These are phyloP conservation scores for Chlorophyllum brunneum DNA, from an alignment of 768 basidiomycete species.

Conservation along the genomic window DNA sequence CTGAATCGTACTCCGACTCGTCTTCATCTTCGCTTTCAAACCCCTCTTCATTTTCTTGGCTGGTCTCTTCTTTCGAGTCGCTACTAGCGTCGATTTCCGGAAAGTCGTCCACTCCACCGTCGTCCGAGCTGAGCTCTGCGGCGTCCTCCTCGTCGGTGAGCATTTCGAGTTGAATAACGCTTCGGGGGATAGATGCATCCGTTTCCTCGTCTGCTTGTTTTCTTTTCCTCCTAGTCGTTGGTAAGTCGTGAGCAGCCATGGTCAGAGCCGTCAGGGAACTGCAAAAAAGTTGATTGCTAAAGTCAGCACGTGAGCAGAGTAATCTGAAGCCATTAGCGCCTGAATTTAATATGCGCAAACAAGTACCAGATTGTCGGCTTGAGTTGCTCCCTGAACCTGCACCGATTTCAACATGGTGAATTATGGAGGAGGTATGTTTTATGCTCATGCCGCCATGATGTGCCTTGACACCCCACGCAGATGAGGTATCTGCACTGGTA, in stretches of 20 bases:
- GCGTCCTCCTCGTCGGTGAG: constrained; percentile 66
- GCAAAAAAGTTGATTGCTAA: constrained; percentile 19
- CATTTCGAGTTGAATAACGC: constrained; percentile 60
- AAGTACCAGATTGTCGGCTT: constrained; percentile 2
- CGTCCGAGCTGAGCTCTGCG: constrained; percentile 45
- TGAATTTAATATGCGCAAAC: constrained; percentile 24
- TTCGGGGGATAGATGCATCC: constrained; percentile 26
- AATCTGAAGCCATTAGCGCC: constrained; percentile 21
- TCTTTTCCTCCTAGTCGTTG: constrained; percentile 49
- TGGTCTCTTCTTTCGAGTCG: constrained; percentile 45
- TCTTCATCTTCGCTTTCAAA: constrained; percentile 34
- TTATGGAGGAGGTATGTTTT: constrained; percentile 75
- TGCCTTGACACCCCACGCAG: constrained; percentile 33
- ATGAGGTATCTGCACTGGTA: constrained; percentile 96
- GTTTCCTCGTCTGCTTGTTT: constrained; percentile 48
- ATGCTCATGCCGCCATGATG: constrained; percentile 4
- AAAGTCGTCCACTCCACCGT: constrained; percentile 66
- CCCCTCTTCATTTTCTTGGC: constrained; percentile 35
- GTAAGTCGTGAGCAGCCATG: constrained; percentile 30
- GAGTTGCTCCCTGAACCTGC: not conserved
- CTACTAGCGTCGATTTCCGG: constrained; percentile 61
- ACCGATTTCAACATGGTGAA: constrained; percentile 59
- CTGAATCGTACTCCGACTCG: constrained; percentile 38
- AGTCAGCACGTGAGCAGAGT: constrained; percentile 12
- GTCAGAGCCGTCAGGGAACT: constrained; percentile 10